A percentile compares a stretch with the other conserved stretches of the same genome.
Conservation (phyloP, 148 eudicot genomes). For the Cornus florida region DNA sequence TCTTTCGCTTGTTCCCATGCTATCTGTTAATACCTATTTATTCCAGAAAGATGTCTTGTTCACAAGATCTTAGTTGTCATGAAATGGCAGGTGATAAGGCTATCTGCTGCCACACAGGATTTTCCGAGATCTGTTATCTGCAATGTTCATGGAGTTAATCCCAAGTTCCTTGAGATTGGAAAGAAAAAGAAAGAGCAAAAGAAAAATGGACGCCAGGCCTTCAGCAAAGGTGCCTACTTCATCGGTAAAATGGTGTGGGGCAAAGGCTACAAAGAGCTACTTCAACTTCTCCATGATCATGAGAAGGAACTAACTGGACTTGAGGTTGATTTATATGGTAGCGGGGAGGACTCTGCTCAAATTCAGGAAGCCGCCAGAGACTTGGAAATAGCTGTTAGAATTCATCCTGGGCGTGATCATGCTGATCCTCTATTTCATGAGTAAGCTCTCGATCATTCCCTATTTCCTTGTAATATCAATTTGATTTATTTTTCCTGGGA, state of each 20-base stretch:
- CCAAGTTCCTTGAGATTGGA: conserved; percentile 88
- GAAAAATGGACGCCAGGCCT: conserved; percentile 40
- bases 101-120: conserved; percentile 96
- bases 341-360: conserved; percentile 84
- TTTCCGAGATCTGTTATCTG: conserved; percentile 87
- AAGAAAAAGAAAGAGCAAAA: conserved; percentile 70
- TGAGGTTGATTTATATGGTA: conserved; percentile 83
- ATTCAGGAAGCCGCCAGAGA: conserved; percentile 66
- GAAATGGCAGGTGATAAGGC: conserved; percentile 79
- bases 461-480: neutral
- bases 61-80: conserved; percentile 10
- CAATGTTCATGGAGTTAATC: conserved; percentile 98
- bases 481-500: neutral
- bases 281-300: conserved; percentile 70
- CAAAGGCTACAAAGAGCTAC: conserved; percentile 91
- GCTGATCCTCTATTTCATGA: conserved; percentile 90
- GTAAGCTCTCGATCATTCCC: conserved; percentile 41
- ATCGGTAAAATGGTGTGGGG: conserved; percentile 97
- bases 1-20: neutral
- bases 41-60: neutral
- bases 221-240: conserved; percentile 81
- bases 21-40: neutral
- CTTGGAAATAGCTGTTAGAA: conserved; percentile 57
- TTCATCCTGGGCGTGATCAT: conserved; percentile 95
- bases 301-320: conserved; percentile 68